phyloP scores from a whole-genome alignment of 2,329 filamentous ascomycete genomes.

The Penicillium sclerotigenum region DNA sequence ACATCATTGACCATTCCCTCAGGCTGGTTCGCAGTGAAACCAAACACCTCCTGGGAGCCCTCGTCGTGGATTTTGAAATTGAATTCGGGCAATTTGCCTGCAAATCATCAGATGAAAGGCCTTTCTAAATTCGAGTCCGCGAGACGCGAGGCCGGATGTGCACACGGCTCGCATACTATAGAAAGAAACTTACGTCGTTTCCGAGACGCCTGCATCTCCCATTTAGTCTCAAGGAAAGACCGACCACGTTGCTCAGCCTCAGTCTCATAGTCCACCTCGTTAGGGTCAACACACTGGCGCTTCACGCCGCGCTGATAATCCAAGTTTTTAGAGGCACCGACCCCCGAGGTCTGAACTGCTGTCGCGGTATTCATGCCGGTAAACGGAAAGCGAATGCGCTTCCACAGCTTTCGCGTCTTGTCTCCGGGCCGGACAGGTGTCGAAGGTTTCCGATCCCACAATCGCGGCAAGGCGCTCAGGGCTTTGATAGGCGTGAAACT shows the following conservation, averaged over 20 bases:
- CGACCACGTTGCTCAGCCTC: conserved; percentile 24
- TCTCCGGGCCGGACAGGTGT: conserved; percentile 40
- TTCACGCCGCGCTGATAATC: conserved; percentile 37
- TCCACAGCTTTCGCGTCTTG: conserved; percentile 47
- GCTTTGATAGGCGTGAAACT: conserved; percentile 44
- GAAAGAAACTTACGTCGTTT: conserved; percentile 30
- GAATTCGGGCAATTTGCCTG: conserved; percentile 23
- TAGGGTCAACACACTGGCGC: conserved; percentile 30
- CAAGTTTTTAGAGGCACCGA: conserved; percentile 31
- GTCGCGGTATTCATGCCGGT: conserved; percentile 30
- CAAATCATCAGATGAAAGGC: conserved; percentile 5
- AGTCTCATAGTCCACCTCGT: conserved; percentile 10
- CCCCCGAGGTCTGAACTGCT: conserved; percentile 31
- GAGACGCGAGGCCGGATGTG: not conserved
- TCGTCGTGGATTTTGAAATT: conserved; percentile 20
- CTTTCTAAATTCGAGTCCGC: not conserved
- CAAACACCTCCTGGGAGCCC: not conserved
- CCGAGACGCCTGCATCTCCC: conserved; percentile 34
- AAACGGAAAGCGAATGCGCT: conserved; percentile 41
- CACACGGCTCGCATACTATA: not conserved
- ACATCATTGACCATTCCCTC: not conserved
- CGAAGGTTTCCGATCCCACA: conserved; percentile 47
- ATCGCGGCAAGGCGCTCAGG: conserved; percentile 34
- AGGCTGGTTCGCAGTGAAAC: not conserved
- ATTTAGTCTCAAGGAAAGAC: conserved; percentile 43